phyloP scores from a whole-genome alignment of 345 rosid species.

The Bruguiera gymnorhiza region DNA sequence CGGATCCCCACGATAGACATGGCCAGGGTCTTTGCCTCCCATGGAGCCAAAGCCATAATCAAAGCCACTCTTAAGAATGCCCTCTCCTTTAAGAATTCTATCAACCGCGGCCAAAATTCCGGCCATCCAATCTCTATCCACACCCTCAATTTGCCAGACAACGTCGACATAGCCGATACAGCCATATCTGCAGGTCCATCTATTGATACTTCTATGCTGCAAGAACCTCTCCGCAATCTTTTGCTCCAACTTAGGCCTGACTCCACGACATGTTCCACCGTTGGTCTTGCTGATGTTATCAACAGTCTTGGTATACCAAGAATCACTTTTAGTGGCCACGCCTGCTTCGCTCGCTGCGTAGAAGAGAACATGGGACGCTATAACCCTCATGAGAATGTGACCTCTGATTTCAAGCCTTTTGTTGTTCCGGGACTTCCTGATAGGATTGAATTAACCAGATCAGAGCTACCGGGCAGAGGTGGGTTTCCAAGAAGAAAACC shows the following conservation, averaged over 20 bases:
- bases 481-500: background rate
- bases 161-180: constrained; percentile 18
- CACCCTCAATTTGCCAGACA: constrained; percentile 20
- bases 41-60: constrained; percentile 34
- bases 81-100: constrained; percentile 26
- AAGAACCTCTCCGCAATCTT: constrained; percentile 25
- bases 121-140: constrained; percentile 32
- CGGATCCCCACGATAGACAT: constrained; percentile 50
- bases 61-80: constrained; percentile 33
- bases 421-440: constrained; percentile 46
- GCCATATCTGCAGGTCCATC: constrained; percentile 34
- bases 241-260: constrained; percentile 25
- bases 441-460: constrained; percentile 39
- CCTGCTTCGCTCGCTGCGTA: constrained; percentile 40
- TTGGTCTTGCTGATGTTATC: constrained; percentile 29
- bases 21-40: constrained; percentile 41
- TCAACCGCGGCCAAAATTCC: constrained; percentile 24
- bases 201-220: constrained; percentile 39
- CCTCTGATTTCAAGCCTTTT: constrained; percentile 44
- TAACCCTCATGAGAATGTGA: constrained; percentile 30
- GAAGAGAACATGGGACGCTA: constrained; percentile 18
- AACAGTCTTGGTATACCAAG: constrained; percentile 32
- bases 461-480: constrained; percentile 30
- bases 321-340: constrained; percentile 37
- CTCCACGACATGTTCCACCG: constrained; percentile 40